Conservation (phyloP, 176 grass and related monocot species). For the Elaeis guineensis region DNA sequence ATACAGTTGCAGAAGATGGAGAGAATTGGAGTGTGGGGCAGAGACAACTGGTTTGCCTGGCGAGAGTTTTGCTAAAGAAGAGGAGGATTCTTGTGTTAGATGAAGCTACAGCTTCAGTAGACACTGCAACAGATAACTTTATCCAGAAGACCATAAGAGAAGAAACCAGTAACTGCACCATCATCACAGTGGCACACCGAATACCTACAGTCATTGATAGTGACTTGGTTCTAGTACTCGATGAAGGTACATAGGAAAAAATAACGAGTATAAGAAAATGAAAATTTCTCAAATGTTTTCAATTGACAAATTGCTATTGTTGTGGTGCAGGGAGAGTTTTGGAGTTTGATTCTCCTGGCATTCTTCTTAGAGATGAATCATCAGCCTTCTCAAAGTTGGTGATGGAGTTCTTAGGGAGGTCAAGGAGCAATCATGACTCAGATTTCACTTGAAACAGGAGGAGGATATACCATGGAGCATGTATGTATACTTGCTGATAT, state of each 20-base stretch:
- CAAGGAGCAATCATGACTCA: slow-evolving; percentile 22
- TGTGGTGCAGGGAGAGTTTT: slow-evolving; percentile 58
- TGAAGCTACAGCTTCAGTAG: slow-evolving; percentile 90
- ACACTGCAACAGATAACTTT: slow-evolving; percentile 74
- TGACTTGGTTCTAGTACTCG: slow-evolving; percentile 73
- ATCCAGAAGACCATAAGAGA: slow-evolving; percentile 85
- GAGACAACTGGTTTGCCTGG: slow-evolving; percentile 80
- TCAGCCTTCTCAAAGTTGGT: slow-evolving; percentile 76
- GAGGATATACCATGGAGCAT: no score
- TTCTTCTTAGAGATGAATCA: slow-evolving; percentile 57
- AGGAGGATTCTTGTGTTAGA: slow-evolving; percentile 86
- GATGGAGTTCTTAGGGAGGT: slow-evolving; percentile 63
- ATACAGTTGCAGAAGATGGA: slow-evolving; percentile 73
- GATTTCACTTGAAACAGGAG: slow-evolving; percentile 10
- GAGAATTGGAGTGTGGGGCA: slow-evolving; percentile 83
- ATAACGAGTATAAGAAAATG: no score
- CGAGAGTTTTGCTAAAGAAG: slow-evolving; percentile 68
- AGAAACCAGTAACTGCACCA: slow-evolving; percentile 58
- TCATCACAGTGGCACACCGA: slow-evolving; percentile 74
- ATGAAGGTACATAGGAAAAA: slow-evolving; percentile 46
- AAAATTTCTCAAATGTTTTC: no score
- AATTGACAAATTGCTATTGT: neutral
- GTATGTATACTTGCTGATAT: no score
- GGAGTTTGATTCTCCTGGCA: slow-evolving; percentile 62
- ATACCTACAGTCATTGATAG: slow-evolving; percentile 88